phyloP scores from a whole-genome alignment of 2,329 filamentous ascomycete genomes.

The Aspergillus persii region DNA sequence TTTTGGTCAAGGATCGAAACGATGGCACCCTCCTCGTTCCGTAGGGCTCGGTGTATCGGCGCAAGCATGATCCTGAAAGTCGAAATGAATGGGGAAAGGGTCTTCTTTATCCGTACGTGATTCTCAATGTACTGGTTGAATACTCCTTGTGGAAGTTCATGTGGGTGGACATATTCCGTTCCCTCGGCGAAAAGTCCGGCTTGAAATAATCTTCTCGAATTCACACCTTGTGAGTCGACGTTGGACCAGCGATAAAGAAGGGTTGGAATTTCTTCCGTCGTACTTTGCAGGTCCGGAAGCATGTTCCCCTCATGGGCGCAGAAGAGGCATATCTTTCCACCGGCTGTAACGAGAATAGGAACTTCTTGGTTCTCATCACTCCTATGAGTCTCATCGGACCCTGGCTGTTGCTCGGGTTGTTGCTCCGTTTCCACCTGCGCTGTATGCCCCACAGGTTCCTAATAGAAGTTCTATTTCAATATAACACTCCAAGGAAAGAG shows the following conservation, averaged over 20 bases:
- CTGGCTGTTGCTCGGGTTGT: background rate
- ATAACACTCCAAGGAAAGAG: background rate
- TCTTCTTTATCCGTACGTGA: conserved; percentile 24
- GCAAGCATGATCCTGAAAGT: conserved; percentile 24
- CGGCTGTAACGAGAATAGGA: conserved; percentile 11
- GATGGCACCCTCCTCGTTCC: conserved; percentile 19
- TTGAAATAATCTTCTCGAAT: conserved; percentile 20
- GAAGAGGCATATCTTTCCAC: conserved; percentile 24
- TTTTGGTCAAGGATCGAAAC: conserved; percentile 32
- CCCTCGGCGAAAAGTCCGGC: conserved; percentile 26
- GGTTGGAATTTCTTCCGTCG: conserved; percentile 17
- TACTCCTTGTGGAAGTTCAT: conserved; percentile 11
- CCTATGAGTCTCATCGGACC: background rate
- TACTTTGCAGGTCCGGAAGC: background rate
- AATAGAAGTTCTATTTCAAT: background rate
- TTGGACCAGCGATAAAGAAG: conserved; percentile 38
- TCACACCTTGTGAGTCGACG: conserved; percentile 30
- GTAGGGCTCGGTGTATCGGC: conserved; percentile 33
- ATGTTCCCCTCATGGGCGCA: conserved; percentile 16
- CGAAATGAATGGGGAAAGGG: conserved; percentile 36
- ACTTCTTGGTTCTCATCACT: background rate
- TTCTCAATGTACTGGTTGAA: conserved; percentile 22
- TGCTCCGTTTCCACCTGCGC: background rate
- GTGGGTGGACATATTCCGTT: conserved; percentile 7
- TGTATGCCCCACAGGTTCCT: background rate